These are phyloP conservation scores for Pyricularia grisea DNA, from an alignment of 2,329 filamentous ascomycete species.

Conservation along the genomic window DNA sequence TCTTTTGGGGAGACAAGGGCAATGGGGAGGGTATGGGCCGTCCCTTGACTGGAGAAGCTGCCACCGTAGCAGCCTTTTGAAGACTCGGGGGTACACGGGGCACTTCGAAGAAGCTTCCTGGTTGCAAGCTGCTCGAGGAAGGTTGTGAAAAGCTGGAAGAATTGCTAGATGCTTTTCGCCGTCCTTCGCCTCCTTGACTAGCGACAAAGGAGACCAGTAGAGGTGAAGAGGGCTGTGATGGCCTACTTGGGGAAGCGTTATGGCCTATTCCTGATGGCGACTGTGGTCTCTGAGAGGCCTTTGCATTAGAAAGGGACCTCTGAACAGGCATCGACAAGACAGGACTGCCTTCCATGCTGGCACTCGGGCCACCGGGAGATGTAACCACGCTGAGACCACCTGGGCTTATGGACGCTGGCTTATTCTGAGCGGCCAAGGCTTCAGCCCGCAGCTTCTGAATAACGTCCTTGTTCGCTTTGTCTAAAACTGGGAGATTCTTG, in stretches of 20 bases:
- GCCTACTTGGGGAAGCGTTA: slow-evolving; percentile 79
- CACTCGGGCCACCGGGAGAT: slow-evolving; percentile 44
- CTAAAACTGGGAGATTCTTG: slow-evolving; percentile 92
- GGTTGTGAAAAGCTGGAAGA: slow-evolving; percentile 78
- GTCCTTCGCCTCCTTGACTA: slow-evolving; percentile 64
- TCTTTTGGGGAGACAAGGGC: slow-evolving; percentile 55
- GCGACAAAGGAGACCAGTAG: slow-evolving; percentile 95
- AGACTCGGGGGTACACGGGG: slow-evolving; percentile 51
- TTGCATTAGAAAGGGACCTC: slow-evolving; percentile 73
- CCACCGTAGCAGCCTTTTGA: slow-evolving; percentile 49
- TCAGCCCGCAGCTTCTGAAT: slow-evolving; percentile 93
- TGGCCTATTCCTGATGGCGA: slow-evolving; percentile 78
- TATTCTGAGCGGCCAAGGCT: slow-evolving; percentile 62
- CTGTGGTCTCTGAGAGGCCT: slow-evolving; percentile 66
- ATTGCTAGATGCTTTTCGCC: slow-evolving; percentile 86
- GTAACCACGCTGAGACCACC: slow-evolving; percentile 29
- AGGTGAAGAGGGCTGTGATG: slow-evolving; percentile 72
- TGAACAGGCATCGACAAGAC: slow-evolving; percentile 72
- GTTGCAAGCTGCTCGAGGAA: slow-evolving; percentile 58
- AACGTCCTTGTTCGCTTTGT: slow-evolving; percentile 98
- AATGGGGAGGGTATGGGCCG: slow-evolving; percentile 38
- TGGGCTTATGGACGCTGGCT: slow-evolving; percentile 36
- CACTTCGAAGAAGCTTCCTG: slow-evolving; percentile 62
- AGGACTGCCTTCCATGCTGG: slow-evolving; percentile 76
- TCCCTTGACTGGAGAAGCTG: slow-evolving; percentile 49